These are phyloP conservation scores for Neospermospora avenae DNA, from an alignment of 2,329 filamentous ascomycete genomes.

Conservation along the genomic window DNA sequence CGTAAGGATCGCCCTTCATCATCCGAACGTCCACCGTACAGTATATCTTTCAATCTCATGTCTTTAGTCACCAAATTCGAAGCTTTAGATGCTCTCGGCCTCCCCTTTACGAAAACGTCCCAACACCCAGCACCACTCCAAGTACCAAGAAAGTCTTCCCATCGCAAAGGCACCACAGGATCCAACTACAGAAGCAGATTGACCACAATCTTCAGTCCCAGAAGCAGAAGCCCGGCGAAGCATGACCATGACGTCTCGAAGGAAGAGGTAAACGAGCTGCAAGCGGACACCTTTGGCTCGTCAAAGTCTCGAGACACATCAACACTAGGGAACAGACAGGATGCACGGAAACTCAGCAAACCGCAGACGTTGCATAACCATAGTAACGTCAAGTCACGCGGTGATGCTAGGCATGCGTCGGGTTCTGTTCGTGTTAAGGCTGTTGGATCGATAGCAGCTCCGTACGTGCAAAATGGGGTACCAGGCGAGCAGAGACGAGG, in stretches of 20 bases:
- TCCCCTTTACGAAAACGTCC: constrained; percentile 14
- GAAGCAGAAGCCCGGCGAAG: neutral
- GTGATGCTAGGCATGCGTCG: neutral
- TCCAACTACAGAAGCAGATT: constrained; percentile 14
- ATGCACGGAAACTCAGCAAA: neutral
- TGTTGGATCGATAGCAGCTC: neutral
- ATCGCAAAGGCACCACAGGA: neutral
- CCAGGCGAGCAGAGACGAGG: constrained; percentile 8
- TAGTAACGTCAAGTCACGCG: constrained; percentile 3
- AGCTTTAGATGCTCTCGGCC: constrained; percentile 28
- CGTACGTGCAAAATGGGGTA: constrained; percentile 9
- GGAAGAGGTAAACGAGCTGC: neutral
- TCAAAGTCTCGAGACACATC: neutral
- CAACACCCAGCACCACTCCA: constrained; percentile 25
- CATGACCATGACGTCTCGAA: constrained; percentile 8
- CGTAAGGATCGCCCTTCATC: neutral
- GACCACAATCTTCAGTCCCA: constrained; percentile 23
- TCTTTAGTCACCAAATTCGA: constrained; percentile 33
- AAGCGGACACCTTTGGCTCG: neutral
- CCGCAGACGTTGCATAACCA: neutral
- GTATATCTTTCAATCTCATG: constrained; percentile 16
- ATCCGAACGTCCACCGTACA: neutral
- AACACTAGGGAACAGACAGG: neutral
- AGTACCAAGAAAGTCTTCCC: constrained; percentile 7
- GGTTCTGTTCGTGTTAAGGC: neutral